Conservation (phyloP, 805 yeast genomes). For the Kodamaea kaohsiungensis region DNA sequence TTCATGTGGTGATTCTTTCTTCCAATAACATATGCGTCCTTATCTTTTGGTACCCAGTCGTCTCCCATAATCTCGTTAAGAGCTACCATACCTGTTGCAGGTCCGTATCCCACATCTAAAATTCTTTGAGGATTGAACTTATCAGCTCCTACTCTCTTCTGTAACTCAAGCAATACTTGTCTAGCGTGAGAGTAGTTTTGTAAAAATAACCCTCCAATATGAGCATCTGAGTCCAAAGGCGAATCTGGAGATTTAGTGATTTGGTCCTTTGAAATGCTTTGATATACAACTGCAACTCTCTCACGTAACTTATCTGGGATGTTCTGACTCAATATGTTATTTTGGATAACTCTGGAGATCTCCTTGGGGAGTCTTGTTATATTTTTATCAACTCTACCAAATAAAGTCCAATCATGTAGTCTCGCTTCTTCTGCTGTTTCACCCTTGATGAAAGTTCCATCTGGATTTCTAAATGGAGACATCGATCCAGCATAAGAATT, state of each 20-base stretch:
- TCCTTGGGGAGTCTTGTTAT: constrained; percentile 57
- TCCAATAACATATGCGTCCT: constrained; percentile 75
- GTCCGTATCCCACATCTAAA: constrained; percentile 85
- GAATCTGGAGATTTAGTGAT: constrained; percentile 50
- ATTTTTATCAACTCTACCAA: constrained; percentile 54
- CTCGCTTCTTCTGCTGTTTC: constrained; percentile 52
- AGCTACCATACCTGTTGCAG: constrained; percentile 89
- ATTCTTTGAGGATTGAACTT: constrained; percentile 65
- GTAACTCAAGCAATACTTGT: constrained; percentile 67
- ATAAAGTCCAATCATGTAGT: constrained; percentile 55
- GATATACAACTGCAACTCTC: constrained; percentile 58
- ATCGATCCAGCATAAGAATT: constrained; percentile 6
- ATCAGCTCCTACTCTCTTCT: constrained; percentile 49
- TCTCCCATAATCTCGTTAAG: constrained; percentile 79
- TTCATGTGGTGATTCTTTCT: constrained; percentile 61
- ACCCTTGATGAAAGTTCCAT: constrained; percentile 46
- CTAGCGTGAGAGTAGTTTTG: constrained; percentile 75
- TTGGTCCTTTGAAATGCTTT: constrained; percentile 50
- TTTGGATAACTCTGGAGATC: constrained; percentile 59
- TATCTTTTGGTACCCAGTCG: constrained; percentile 57
- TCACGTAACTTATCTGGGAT: constrained; percentile 65
- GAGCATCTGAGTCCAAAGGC: constrained; percentile 67
- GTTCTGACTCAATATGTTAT: constrained; percentile 60
- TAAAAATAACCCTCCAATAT: constrained; percentile 74
- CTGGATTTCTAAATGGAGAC: constrained; percentile 39